A percentile compares a stretch with the other conserved stretches of the same genome.
Evolutionary conservation across 192 early-diverging fungal species (phyloP).

Genomic region (Backusella circina): DNA sequence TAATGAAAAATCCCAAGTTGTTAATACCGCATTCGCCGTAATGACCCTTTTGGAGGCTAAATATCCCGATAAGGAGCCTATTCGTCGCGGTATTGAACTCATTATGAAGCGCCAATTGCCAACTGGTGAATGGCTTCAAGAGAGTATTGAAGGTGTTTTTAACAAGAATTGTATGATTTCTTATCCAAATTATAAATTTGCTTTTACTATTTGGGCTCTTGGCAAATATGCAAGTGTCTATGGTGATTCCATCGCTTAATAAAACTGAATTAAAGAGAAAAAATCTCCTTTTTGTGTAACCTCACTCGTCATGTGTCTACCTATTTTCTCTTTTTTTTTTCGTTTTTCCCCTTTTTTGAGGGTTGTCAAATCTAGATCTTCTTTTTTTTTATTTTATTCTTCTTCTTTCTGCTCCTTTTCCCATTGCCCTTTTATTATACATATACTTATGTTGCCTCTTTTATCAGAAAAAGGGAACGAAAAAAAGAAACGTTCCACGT

Average conservation of each 20-base stretch:
- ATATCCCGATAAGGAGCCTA: constrained; percentile 68
- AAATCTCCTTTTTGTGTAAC: background rate
- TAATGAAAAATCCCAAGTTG: constrained; percentile 81
- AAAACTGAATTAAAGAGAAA: background rate
- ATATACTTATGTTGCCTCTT: background rate
- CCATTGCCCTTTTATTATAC: background rate
- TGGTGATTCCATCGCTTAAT: constrained; percentile 39
- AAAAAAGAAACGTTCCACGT: background rate
- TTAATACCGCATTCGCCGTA: constrained; percentile 86
- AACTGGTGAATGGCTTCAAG: constrained; percentile 96
- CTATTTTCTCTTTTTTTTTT: background rate
- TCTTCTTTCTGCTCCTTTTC: background rate
- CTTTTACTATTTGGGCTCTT: constrained; percentile 91
- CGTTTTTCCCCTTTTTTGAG: background rate
- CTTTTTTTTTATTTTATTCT: background rate
- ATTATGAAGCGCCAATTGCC: constrained; percentile 83
- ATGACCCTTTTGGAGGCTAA: constrained; percentile 87
- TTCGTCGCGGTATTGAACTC: constrained; percentile 67
- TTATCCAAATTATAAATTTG: constrained; percentile 94
- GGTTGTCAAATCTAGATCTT: background rate
- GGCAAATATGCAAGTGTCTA: constrained; percentile 76
- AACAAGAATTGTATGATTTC: constrained; percentile 85
- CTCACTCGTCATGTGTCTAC: background rate
- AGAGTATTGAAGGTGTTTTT: constrained; percentile 97
- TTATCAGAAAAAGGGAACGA: background rate